Conservation (phyloP, 345 rosid genomes). For the Citrus cavaleriei region DNA sequence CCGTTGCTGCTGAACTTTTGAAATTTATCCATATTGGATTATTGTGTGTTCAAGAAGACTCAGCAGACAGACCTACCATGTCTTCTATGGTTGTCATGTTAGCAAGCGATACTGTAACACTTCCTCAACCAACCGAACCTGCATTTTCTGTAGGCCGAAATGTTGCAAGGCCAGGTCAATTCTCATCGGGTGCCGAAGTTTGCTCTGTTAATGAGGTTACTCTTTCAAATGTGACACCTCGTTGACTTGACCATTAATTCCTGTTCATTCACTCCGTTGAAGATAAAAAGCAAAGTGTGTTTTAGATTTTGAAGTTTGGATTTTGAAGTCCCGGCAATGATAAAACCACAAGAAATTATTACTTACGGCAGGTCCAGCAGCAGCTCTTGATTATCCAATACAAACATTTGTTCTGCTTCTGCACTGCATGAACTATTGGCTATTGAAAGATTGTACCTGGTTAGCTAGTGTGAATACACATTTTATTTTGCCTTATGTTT, state of each 20-base stretch:
- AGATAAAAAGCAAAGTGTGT: no score
- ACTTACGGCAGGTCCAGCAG: no score
- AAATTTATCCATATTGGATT: not conserved
- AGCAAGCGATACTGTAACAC: constrained; percentile 1
- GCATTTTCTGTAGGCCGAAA: constrained; percentile 11
- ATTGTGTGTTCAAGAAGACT: constrained; percentile 17
- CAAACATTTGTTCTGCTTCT: no score
- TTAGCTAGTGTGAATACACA: no score
- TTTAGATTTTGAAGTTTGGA: no score
- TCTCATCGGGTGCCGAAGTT: not conserved
- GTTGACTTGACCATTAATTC: not conserved
- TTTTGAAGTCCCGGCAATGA: no score
- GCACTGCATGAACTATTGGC: no score
- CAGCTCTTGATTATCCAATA: no score
- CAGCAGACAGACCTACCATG: constrained; percentile 8
- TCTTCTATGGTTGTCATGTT: not conserved
- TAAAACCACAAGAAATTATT: no score
- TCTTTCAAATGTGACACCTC: constrained; percentile 5
- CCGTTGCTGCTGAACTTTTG: not conserved
- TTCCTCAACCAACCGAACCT: constrained; percentile 14
- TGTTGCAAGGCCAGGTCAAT: not conserved
- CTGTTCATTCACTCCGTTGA: no score
- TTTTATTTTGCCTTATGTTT: no score
- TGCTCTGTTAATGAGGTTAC: constrained; percentile 7
- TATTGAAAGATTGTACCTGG: no score